A percentile compares a stretch with the other conserved stretches of the same genome.
These are phyloP conservation scores for Apiotrichum gracile DNA, from an alignment of 1,284 basidiomycete genomes.

Conservation along the genomic window DNA sequence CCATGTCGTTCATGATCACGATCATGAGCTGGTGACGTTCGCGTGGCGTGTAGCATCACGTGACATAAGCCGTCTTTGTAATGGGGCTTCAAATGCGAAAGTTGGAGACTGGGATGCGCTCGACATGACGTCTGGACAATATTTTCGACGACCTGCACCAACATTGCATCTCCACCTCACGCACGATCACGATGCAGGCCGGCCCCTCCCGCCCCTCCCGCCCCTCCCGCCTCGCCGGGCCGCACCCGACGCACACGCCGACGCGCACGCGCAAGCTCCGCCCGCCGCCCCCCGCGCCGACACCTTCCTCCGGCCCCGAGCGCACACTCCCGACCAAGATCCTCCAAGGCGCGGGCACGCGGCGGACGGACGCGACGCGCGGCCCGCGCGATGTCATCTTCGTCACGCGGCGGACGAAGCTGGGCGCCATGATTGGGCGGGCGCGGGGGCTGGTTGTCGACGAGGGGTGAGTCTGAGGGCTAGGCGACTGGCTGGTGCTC, in stretches of 20 bases:
- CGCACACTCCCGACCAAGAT: slow-evolving; percentile 29
- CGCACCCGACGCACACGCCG: too few species aligned
- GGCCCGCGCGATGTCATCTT: slow-evolving; percentile 66
- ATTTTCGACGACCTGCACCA: too few species aligned
- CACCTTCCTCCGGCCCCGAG: neutral
- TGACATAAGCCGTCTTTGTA: too few species aligned
- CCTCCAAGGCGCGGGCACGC: slow-evolving; percentile 28
- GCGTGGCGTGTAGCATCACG: too few species aligned
- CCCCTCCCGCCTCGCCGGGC: neutral
- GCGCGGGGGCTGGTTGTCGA: slow-evolving; percentile 83
- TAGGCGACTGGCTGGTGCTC: neutral
- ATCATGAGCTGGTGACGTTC: neutral
- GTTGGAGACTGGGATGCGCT: too few species aligned
- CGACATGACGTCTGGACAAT: too few species aligned
- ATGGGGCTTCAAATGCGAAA: too few species aligned
- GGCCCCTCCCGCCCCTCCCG: neutral
- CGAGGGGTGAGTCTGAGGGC: slow-evolving; percentile 68
- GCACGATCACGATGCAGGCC: neutral
- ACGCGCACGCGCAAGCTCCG: slow-evolving; percentile 10
- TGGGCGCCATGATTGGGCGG: slow-evolving; percentile 59
- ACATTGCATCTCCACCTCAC: neutral
- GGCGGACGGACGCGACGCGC: slow-evolving; percentile 26
- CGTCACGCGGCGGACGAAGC: slow-evolving; percentile 65
- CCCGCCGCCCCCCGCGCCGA: slow-evolving; percentile 12
- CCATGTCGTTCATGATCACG: neutral